Evolutionary conservation across 169 alveolate species (phyloP), one percentile per base, ranked within the genome.

Genomic region (Eimeria maxima): DNA sequence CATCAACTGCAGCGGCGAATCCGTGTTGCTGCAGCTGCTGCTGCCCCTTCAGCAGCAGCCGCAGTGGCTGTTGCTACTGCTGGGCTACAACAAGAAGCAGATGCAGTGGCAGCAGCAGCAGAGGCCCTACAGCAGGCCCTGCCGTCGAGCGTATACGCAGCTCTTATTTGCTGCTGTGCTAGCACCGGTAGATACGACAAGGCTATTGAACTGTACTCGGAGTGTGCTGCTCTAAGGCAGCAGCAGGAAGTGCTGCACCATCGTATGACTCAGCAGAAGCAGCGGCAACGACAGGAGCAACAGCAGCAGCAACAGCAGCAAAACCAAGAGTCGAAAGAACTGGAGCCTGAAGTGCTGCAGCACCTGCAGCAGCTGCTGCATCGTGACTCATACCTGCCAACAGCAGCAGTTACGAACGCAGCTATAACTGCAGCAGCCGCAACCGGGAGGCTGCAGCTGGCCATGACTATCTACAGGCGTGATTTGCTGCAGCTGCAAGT

Each of bases 341-440:
- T 86, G 11, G 81, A 86, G 93, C 93, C 93, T 8, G 93, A 86
- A 71, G 47, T 42, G 80, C 53, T 60, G 81, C 93, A 86, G 80
- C 93, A 86, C 93, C 81, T 86, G 67, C 93, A 86, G 80, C 93
- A 86, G 93, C 93, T 86, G 63, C 81, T 86, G 50, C 93, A 55
- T 47, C 93, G 93, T 44, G 93, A 86, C 33, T 60, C 93, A 11
- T 86, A 86, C 80, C 53, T 86, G 53, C 93, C 93, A 6, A 86
- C 33, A 22, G 93, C 81, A n/a, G 38, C 57, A 86, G 67, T 86
- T 0, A 81, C 42, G 81, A 86, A 86, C 71, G 76, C 93, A 33
- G 93, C 93, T 63, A 55, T 86, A 20, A 81, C 93, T 60, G 76
- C 93, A 60, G 93, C 93, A 38, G 80, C 93, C 22, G 93, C 93